Evolutionary conservation across 2,329 filamentous ascomycete species (phyloP).

Genomic region (Zalaria sp.): DNA sequence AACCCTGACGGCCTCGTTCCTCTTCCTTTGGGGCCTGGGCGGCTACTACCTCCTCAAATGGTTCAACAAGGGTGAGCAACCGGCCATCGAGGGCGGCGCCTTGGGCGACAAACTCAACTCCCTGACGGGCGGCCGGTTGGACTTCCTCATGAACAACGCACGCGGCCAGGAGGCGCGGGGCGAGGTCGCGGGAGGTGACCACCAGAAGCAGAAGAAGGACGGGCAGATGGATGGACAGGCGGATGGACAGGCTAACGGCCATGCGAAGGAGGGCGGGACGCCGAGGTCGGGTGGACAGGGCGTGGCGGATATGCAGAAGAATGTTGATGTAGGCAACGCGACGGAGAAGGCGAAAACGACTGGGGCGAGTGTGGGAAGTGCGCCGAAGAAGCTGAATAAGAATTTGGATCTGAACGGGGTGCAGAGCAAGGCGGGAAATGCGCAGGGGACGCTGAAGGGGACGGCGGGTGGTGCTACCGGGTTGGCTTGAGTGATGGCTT

Average conservation of each 20-base stretch:
- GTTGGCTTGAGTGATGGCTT: not conserved
- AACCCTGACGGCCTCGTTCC: conserved; percentile 43
- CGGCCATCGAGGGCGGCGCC: conserved; percentile 15
- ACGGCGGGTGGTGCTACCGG: conserved; percentile 4
- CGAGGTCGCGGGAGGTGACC: conserved; percentile 1
- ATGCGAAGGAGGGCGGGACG: conserved; percentile 3
- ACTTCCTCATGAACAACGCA: conserved; percentile 18
- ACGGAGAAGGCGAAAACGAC: conserved; percentile 6
- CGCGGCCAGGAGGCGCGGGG: conserved; percentile 4
- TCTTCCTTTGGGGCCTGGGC: conserved; percentile 54
- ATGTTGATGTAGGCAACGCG: conserved; percentile 5
- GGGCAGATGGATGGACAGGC: conserved; percentile 1
- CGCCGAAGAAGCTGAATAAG: conserved; percentile 4
- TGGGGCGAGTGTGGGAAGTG: conserved; percentile 4
- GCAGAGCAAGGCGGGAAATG: conserved; percentile 1
- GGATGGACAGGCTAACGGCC: not conserved
- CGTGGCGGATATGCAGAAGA: conserved; percentile 5
- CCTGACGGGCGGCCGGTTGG: conserved; percentile 23
- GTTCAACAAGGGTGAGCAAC: conserved; percentile 17
- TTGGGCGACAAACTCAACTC: conserved; percentile 28
- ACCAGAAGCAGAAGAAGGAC: conserved; percentile 1
- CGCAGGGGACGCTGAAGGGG: conserved; percentile 4
- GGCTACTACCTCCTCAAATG: conserved; percentile 39
- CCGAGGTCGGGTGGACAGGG: not conserved
- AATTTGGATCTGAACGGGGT: not conserved